These are phyloP conservation scores for Nothopassalora personata DNA, from an alignment of 2,329 filamentous ascomycete genomes.

Conservation along the genomic window DNA sequence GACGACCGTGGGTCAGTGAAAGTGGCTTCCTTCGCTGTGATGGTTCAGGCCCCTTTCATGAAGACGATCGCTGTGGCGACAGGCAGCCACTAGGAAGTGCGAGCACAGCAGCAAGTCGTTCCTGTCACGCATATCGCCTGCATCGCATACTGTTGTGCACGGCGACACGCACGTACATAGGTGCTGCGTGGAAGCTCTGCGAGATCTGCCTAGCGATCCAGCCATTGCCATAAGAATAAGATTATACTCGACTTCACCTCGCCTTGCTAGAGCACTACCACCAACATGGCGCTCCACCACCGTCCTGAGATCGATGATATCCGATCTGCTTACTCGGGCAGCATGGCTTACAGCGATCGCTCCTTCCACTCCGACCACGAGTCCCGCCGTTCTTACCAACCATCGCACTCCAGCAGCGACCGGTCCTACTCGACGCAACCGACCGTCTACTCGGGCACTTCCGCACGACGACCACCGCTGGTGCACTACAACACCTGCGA, in stretches of 20 bases:
- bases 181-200: constrained; percentile 4
- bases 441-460: constrained; percentile 23
- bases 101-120: background rate
- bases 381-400: constrained; percentile 18
- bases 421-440: constrained; percentile 27
- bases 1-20: background rate
- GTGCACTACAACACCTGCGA: constrained; percentile 26
- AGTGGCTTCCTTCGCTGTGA: background rate
- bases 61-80: background rate
- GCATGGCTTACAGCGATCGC: constrained; percentile 14
- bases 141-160: constrained; percentile 9
- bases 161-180: constrained; percentile 14
- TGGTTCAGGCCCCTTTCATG: background rate
- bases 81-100: background rate
- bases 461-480: constrained; percentile 22
- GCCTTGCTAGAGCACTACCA: constrained; percentile 2
- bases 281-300: constrained; percentile 29
- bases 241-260: constrained; percentile 6
- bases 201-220: constrained; percentile 4
- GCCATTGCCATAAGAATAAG: background rate
- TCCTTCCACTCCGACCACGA: constrained; percentile 22
- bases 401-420: constrained; percentile 18
- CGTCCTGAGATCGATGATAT: constrained; percentile 28
- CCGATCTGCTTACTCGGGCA: constrained; percentile 22
- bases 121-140: background rate